phyloP scores from a whole-genome alignment of 2,329 filamentous ascomycete genomes.

The Chaetomiaceae sp. region DNA sequence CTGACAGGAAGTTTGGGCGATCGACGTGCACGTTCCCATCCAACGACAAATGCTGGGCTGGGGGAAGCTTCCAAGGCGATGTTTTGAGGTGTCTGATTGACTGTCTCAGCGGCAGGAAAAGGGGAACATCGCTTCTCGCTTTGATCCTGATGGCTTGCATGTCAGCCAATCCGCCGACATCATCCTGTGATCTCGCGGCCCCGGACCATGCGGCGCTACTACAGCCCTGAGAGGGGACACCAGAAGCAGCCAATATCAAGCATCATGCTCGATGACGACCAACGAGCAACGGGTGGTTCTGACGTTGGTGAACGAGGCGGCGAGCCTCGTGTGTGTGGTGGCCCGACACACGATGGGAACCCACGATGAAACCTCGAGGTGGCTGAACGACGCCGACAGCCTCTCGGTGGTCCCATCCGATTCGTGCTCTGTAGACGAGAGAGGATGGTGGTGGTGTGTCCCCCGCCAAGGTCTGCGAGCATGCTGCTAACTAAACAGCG shows the following conservation, averaged over 20 bases:
- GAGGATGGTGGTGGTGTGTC: background rate
- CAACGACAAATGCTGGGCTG: background rate
- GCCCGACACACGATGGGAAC: background rate
- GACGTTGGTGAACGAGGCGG: background rate
- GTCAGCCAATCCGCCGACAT: background rate
- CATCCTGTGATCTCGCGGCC: background rate
- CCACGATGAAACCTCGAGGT: no score
- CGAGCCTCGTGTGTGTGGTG: background rate
- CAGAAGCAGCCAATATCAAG: slow-evolving; percentile 4
- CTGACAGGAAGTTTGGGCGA: slow-evolving; percentile 1
- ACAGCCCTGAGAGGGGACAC: background rate
- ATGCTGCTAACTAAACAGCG: background rate
- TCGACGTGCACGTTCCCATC: background rate
- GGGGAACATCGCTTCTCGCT: slow-evolving; percentile 1
- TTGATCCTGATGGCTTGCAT: slow-evolving; percentile 2
- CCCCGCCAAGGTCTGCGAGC: background rate
- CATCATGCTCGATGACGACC: slow-evolving; percentile 1
- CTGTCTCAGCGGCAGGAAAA: background rate
- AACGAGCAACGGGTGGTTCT: background rate
- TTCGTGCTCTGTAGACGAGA: slow-evolving; percentile 1
- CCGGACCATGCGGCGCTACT: background rate
- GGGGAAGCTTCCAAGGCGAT: background rate
- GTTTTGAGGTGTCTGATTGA: slow-evolving; percentile 6
- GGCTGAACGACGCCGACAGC: slow-evolving; percentile 2
- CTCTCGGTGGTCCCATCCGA: slow-evolving; percentile 4